A percentile compares a stretch with the other conserved stretches of the same genome.
phyloP scores from a whole-genome alignment of 2,329 filamentous ascomycete species.

The Aspergillus terreus region DNA sequence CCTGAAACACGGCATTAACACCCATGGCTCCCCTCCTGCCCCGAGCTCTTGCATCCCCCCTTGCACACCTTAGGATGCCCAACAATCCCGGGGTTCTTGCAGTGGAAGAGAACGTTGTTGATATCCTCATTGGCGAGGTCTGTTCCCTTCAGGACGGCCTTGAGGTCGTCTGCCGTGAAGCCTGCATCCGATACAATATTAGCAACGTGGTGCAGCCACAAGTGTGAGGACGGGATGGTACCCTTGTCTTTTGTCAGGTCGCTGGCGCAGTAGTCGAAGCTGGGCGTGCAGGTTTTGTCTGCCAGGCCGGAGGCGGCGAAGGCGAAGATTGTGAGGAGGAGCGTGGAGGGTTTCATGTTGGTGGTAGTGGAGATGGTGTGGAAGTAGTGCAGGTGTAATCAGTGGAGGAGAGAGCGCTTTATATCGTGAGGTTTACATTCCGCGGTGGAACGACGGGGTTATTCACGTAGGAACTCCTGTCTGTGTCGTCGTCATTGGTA shows the following conservation, averaged over 20 bases:
- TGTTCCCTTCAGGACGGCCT: constrained; percentile 23
- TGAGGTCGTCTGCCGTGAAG: constrained; percentile 26
- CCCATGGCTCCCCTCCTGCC: constrained; percentile 26
- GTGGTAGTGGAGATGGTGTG: background rate
- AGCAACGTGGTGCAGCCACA: background rate
- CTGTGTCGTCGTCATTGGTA: background rate
- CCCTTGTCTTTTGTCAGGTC: constrained; percentile 27
- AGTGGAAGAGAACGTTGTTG: constrained; percentile 31
- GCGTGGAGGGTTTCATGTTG: constrained; percentile 22
- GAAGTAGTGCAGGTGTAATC: background rate
- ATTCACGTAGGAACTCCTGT: background rate
- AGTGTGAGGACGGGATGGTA: constrained; percentile 4
- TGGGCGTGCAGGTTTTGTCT: constrained; percentile 30
- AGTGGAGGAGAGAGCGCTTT: too few relatives aligned
- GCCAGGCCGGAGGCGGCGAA: constrained; percentile 20
- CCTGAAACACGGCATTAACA: constrained; percentile 5
- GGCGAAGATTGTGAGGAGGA: constrained; percentile 18
- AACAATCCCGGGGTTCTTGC: constrained; percentile 31
- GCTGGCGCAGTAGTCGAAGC: constrained; percentile 33
- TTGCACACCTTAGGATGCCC: constrained; percentile 30
- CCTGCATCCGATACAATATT: constrained; percentile 13
- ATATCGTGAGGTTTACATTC: background rate
- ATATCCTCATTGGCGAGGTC: constrained; percentile 24
- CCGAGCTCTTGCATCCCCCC: constrained; percentile 24
- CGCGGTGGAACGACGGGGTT: background rate